phyloP scores from a whole-genome alignment of 2,329 filamentous ascomycete genomes.

The Aureobasidium sp. region DNA sequence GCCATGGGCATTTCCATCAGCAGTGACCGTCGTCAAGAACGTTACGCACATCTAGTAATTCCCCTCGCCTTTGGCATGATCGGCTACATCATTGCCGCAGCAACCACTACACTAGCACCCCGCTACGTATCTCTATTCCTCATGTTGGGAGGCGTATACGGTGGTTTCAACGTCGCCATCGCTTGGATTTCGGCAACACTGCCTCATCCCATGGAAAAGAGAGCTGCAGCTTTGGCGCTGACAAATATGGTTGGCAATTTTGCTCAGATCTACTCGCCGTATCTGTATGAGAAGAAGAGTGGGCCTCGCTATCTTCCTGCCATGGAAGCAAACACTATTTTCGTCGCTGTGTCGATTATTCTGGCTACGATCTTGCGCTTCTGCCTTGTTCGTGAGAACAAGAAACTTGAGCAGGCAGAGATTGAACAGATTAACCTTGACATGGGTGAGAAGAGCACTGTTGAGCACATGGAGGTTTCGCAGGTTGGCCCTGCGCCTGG shows the following conservation, averaged over 20 bases:
- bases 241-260: background rate
- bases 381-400: background rate
- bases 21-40: conserved; percentile 23
- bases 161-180: background rate
- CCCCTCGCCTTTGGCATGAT: conserved; percentile 21
- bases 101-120: conserved; percentile 18
- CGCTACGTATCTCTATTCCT: background rate
- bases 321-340: background rate
- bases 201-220: background rate
- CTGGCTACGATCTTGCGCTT: background rate
- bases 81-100: conserved; percentile 17
- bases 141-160: background rate
- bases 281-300: background rate
- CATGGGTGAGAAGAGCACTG: background rate
- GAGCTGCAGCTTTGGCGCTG: background rate
- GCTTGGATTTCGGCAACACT: background rate
- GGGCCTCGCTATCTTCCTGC: background rate
- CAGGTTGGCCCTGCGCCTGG: background rate
- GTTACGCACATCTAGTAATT: conserved; percentile 32
- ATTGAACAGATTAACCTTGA: background rate
- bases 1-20: conserved; percentile 14
- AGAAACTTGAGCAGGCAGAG: background rate
- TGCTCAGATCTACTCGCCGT: background rate
- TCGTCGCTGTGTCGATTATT: background rate
- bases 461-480: background rate